Evolutionary conservation across 2,329 filamentous ascomycete genomes (phyloP), one percentile per base, ranked within the genome.

Genomic region (Diplocarpon mali): DNA sequence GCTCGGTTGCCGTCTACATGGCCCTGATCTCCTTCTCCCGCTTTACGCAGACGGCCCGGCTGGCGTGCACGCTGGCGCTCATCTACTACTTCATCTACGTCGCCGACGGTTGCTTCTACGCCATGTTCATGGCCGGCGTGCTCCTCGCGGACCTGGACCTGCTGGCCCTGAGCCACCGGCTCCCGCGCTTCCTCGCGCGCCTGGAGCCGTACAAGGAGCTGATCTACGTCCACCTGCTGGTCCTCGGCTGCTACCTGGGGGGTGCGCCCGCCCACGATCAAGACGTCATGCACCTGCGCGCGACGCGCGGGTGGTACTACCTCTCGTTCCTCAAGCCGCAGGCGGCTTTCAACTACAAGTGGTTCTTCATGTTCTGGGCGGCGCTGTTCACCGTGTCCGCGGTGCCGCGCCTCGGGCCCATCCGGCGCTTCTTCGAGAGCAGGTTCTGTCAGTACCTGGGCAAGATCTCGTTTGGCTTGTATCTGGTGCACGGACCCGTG

Each of bases 41-140:
- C 42, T 73, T 70, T 46, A 71, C 71, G 0, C 65, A 63, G 17
- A 72, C 69, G 44, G 70, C 72, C 3, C 71, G 80, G 12, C 66
- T 83, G 0, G 66, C 66, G 59, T 72, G 72, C 56, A 63, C 76
- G 53, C 38, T 67, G 1, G 69, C 58, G 1, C 64, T 85, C 10
- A 69, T 76, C 15, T 66, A 68, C 50, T 85, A 85, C 62, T 83
- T 82, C 56, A 66, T 85, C 57, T 83, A 81, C 59, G 70, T 84
- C 41, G 71, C 70, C 3, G 81, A 85, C 57, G 80, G 77, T 17
- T 76, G 70, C 62, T 76, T 76, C 56, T 74, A 72, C 51, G 68
- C 76, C 13, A 67, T 79, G 60, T 83, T 83, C 57, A 60, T 73
- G 11, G 63, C 69, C 0, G 79, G 79, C 16, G 77, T 81, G 72